Evolutionary conservation across 78 protist genomes (phyloP).

Genomic region (Dictyostelium capitatum): DNA sequence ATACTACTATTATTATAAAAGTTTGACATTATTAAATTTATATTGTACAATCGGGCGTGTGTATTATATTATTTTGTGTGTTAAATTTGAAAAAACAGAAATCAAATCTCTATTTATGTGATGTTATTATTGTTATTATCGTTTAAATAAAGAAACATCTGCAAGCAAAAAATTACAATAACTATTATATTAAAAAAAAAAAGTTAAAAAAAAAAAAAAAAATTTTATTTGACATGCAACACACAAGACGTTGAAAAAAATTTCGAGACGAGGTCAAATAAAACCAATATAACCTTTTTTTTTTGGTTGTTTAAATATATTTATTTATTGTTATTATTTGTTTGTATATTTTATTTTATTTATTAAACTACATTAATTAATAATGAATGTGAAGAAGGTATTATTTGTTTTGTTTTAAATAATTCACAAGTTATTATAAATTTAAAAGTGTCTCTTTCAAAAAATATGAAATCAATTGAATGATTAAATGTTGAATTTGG

Average conservation of each 20-base stretch:
- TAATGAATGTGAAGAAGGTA: constrained; percentile 39
- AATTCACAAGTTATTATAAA: constrained; percentile 61
- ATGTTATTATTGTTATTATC: too few relatives aligned
- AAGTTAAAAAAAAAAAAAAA: too few relatives aligned
- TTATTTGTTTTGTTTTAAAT: constrained; percentile 63
- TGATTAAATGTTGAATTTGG: constrained; percentile 30
- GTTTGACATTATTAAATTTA: background rate
- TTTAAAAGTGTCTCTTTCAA: constrained; percentile 59
- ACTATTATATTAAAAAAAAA: too few relatives aligned
- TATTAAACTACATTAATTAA: constrained; percentile 21
- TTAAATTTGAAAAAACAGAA: too few relatives aligned
- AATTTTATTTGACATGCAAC: too few relatives aligned
- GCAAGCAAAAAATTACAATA: background rate
- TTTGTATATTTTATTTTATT: background rate
- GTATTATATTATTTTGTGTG: background rate
- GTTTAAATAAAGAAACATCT: too few relatives aligned
- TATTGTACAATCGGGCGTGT: background rate
- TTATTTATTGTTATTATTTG: background rate
- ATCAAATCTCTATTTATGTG: too few relatives aligned
- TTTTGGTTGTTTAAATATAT: background rate
- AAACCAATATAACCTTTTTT: too few relatives aligned
- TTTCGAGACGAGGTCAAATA: too few relatives aligned
- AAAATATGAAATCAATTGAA: constrained; percentile 49
- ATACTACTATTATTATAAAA: constrained; percentile 1
- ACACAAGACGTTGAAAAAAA: too few relatives aligned